phyloP scores from a whole-genome alignment of 2,329 filamentous ascomycete species.

The Ceratocystis huliohia region DNA sequence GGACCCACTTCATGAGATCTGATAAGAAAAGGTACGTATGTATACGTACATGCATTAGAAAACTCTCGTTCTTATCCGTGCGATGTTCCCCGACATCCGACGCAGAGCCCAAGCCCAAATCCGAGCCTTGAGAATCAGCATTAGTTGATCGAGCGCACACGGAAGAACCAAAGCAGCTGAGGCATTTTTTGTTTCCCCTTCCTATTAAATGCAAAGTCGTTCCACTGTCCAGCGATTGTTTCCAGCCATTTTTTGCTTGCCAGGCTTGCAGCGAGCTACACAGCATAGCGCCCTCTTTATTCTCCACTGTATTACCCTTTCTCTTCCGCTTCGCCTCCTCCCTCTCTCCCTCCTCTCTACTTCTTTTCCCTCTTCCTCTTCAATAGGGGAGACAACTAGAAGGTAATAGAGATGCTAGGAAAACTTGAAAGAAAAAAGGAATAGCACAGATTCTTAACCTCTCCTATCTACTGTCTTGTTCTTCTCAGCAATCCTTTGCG shows the following conservation, averaged over 20 bases:
- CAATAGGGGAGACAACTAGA: neutral
- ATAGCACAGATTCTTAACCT: neutral
- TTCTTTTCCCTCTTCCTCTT: neutral
- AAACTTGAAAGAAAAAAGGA: neutral
- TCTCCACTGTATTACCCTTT: neutral
- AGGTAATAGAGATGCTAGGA: neutral
- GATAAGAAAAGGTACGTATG: constrained; percentile 3
- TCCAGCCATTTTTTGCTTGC: no score
- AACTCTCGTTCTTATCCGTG: neutral
- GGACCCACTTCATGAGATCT: constrained; percentile 12
- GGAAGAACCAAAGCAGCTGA: neutral
- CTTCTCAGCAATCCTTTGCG: no score
- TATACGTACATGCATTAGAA: neutral
- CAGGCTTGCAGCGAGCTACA: no score
- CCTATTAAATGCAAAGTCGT: neutral
- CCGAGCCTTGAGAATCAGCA: no score
- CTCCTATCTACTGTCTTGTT: neutral
- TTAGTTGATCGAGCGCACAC: no score
- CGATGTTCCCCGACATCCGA: neutral
- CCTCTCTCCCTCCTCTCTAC: neutral
- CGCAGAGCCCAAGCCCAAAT: no score
- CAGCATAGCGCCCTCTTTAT: neutral
- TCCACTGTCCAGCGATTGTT: no score
- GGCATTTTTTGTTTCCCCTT: neutral
- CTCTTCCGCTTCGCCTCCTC: neutral